These are phyloP conservation scores for Talaromyces sp. DNA, from an alignment of 2,329 filamentous ascomycete species.

Conservation along the genomic window DNA sequence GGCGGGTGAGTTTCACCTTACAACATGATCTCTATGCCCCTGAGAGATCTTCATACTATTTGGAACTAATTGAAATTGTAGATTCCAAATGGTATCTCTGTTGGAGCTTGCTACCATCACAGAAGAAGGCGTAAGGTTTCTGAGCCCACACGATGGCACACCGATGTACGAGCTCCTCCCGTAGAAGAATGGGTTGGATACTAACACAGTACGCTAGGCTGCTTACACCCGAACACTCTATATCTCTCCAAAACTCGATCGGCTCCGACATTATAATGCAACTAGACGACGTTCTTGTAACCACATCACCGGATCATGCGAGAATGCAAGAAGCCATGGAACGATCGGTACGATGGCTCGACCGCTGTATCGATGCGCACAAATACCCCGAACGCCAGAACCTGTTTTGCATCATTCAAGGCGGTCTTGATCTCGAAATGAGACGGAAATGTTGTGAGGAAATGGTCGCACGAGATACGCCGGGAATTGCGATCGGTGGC, in stretches of 20 bases:
- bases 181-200: no score
- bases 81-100: conserved; percentile 98
- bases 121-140: conserved; percentile 90
- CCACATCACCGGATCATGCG: conserved; percentile 81
- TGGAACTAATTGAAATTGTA: conserved; percentile 37
- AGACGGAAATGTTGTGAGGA: conserved; percentile 74
- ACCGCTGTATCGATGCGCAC: conserved; percentile 89
- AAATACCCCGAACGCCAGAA: conserved; percentile 79
- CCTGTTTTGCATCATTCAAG: conserved; percentile 97
- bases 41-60: background rate
- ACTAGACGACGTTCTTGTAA: conserved; percentile 94
- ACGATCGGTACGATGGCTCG: conserved; percentile 89
- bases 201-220: conserved; percentile 50
- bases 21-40: conserved; percentile 24
- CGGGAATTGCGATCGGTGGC: conserved; percentile 93
- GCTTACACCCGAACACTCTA: conserved; percentile 94
- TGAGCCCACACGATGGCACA: conserved; percentile 91
- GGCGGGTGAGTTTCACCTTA: conserved; percentile 41
- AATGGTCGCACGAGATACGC: conserved; percentile 88
- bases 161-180: conserved; percentile 67
- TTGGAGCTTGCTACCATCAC: conserved; percentile 90
- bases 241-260: conserved; percentile 92
- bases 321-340: conserved; percentile 95
- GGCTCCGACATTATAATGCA: conserved; percentile 99
- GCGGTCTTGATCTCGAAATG: conserved; percentile 84